Percentiles rank a stretch among this genome's conserved stretches.
Evolutionary conservation across 2,329 filamentous ascomycete species (phyloP).

Genomic region (Nigrospora osmanthi): DNA sequence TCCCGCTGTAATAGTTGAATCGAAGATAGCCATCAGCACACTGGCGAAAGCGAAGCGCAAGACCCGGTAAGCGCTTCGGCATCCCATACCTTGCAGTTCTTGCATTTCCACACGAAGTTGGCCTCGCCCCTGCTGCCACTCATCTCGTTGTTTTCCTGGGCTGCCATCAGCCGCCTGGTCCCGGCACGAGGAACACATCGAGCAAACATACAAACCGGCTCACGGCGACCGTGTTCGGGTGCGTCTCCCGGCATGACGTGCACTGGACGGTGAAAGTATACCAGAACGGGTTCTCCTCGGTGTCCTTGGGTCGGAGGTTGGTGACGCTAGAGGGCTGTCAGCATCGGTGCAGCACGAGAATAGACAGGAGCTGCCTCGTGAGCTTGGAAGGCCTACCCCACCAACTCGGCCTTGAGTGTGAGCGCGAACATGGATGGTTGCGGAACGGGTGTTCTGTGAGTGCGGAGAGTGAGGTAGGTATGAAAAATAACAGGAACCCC

Average conservation of each 20-base stretch:
- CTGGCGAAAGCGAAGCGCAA: too few relatives aligned
- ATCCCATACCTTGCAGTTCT: slow-evolving; percentile 77
- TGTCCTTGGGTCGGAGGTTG: slow-evolving; percentile 79
- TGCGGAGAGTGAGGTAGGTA: too few relatives aligned
- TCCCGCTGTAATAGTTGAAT: slow-evolving; percentile 50
- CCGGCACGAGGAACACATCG: background rate
- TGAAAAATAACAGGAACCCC: too few relatives aligned
- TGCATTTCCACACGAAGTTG: slow-evolving; percentile 99
- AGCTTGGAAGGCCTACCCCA: slow-evolving; percentile 44
- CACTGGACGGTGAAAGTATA: slow-evolving; percentile 98
- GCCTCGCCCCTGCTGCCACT: slow-evolving; percentile 91
- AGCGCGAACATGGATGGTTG: slow-evolving; percentile 60
- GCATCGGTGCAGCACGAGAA: background rate
- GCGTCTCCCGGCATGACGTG: slow-evolving; percentile 89
- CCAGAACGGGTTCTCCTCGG: slow-evolving; percentile 75
- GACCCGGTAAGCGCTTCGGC: slow-evolving; percentile 1
- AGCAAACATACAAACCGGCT: slow-evolving; percentile 68
- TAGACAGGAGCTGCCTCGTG: background rate
- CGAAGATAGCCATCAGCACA: background rate
- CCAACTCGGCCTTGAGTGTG: slow-evolving; percentile 58
- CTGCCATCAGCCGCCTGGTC: background rate
- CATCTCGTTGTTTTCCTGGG: slow-evolving; percentile 79
- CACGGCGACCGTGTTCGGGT: slow-evolving; percentile 79
- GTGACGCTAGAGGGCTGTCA: slow-evolving; percentile 59
- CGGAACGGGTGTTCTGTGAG: too few relatives aligned